Evolutionary conservation across 768 basidiomycete species (phyloP).

Genomic region (Russula sp.): DNA sequence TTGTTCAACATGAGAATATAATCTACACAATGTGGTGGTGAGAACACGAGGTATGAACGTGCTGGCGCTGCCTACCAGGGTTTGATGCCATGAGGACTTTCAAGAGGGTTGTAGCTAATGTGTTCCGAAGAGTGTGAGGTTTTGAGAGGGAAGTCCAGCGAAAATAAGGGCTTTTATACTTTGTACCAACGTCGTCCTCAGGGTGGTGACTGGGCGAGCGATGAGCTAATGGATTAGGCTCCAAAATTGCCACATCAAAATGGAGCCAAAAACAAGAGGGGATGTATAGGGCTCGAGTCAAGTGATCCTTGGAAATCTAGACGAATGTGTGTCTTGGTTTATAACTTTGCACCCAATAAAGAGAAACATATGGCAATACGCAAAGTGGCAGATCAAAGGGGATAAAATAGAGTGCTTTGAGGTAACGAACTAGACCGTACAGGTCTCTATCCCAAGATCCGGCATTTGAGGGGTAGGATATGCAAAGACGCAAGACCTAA

Average conservation of each 20-base stretch:
- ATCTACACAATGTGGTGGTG: conserved; percentile 1
- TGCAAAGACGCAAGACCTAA: conserved; percentile 7
- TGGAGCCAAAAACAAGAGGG: conserved; percentile 7
- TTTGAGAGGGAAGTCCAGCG: neutral
- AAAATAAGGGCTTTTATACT: conserved; percentile 13
- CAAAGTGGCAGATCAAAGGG: conserved; percentile 16
- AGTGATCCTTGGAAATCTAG: conserved; percentile 12
- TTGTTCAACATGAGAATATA: conserved; percentile 21
- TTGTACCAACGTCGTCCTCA: neutral
- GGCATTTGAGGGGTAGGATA: conserved; percentile 5
- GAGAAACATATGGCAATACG: conserved; percentile 9
- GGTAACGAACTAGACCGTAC: neutral
- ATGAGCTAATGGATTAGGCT: neutral
- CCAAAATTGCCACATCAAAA: neutral
- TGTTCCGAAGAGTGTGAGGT: neutral
- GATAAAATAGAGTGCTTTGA: neutral
- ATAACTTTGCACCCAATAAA: neutral
- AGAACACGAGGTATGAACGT: neutral
- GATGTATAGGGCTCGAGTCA: conserved; percentile 19
- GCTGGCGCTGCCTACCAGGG: neutral
- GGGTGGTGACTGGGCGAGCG: neutral
- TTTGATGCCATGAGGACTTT: conserved; percentile 9
- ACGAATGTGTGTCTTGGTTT: neutral
- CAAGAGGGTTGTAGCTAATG: neutral
- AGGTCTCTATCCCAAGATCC: conserved; percentile 11